phyloP scores from a whole-genome alignment of 306 rosid species.

The Rosa lucieae region DNA sequence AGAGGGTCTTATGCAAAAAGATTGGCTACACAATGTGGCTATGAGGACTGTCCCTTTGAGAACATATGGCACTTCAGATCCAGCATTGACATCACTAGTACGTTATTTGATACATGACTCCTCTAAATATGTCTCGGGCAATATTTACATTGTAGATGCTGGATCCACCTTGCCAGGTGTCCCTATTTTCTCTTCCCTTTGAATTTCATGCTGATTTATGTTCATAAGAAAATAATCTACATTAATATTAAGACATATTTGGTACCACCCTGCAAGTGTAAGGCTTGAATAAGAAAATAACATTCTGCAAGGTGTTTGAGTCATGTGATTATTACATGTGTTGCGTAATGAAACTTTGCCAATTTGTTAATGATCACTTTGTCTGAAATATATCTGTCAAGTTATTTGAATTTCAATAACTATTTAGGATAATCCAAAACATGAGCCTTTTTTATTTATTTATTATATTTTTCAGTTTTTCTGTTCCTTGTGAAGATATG shows the following conservation, averaged over 20 bases:
- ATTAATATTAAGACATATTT: neutral
- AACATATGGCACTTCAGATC: conserved; percentile 53
- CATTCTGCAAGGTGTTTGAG: neutral
- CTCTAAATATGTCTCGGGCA: conserved; percentile 69
- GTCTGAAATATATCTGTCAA: too few species aligned
- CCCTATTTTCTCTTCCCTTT: conserved; percentile 78
- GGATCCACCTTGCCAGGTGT: conserved; percentile 70
- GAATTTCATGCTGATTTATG: conserved; percentile 2
- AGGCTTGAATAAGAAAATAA: neutral
- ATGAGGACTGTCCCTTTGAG: conserved; percentile 54
- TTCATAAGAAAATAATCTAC: neutral
- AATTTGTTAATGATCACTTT: neutral
- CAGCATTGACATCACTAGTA: conserved; percentile 69
- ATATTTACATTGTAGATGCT: conserved; percentile 58
- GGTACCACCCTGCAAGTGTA: neutral
- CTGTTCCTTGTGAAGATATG: neutral
- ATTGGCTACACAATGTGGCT: conserved; percentile 66
- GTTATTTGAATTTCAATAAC: neutral
- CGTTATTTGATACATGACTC: conserved; percentile 79
- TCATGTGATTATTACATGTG: neutral
- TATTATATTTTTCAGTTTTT: neutral
- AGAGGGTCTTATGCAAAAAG: conserved; percentile 52
- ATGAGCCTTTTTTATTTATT: neutral
- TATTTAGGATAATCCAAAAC: neutral
- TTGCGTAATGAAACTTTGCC: neutral